Percentiles rank a stretch among this genome's conserved stretches.
These are phyloP conservation scores for Ceraceosorus guamensis DNA, from an alignment of 1,284 basidiomycete species.

Conservation along the genomic window DNA sequence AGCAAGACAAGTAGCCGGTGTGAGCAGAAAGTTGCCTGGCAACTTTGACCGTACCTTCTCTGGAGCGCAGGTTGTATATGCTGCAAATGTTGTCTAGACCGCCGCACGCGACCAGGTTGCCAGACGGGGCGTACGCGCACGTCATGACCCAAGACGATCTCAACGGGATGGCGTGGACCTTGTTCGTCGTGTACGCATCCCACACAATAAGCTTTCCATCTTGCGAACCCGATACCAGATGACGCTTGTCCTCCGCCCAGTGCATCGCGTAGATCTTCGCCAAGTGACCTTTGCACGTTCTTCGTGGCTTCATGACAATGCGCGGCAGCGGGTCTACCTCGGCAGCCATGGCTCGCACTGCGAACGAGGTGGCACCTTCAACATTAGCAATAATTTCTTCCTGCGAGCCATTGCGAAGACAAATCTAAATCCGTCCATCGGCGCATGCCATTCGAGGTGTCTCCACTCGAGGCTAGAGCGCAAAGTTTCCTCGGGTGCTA, in stretches of 20 bases:
- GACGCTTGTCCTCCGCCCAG: slow-evolving; percentile 92
- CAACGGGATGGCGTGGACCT: slow-evolving; percentile 96
- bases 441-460: not conserved
- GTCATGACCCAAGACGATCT: slow-evolving; percentile 99
- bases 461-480: slow-evolving; percentile 22
- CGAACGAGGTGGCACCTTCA: not conserved
- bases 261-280: slow-evolving; percentile 99
- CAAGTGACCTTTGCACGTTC: slow-evolving; percentile 89
- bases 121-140: slow-evolving; percentile 93
- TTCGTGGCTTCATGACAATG: slow-evolving; percentile 87
- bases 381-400: not conserved
- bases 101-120: slow-evolving; percentile 94
- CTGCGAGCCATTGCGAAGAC: slow-evolving; percentile 38
- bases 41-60: slow-evolving; percentile 56
- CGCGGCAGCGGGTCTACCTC: slow-evolving; percentile 91
- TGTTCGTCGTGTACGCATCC: slow-evolving; percentile 99
- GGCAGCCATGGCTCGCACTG: slow-evolving; percentile 89
- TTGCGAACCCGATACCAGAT: slow-evolving; percentile 96
- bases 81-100: slow-evolving; percentile 98
- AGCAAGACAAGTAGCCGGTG: slow-evolving; percentile 94
- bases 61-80: slow-evolving; percentile 83
- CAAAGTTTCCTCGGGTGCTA: slow-evolving; percentile 5
- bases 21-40: slow-evolving; percentile 85
- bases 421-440: slow-evolving; percentile 8
- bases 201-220: slow-evolving; percentile 99